Conservation (phyloP, 768 basidiomycete genomes). For the Boletus vermiculosoides region DNA sequence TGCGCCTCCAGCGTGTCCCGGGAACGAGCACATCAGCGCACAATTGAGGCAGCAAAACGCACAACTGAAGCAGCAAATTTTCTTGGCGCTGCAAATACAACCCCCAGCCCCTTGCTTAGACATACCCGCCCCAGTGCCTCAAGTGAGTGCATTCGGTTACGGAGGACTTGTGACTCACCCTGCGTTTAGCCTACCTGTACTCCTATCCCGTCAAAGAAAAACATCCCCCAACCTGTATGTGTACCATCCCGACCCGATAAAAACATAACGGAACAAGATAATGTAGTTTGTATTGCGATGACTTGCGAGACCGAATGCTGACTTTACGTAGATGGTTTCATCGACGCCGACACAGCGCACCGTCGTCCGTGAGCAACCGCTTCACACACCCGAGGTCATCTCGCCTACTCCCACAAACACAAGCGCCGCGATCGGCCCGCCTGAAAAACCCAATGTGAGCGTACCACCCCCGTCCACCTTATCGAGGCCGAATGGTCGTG, state of each 20-base stretch:
- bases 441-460: not conserved
- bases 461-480: constrained; percentile 15
- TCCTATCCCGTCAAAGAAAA: not conserved
- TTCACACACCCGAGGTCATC: not conserved
- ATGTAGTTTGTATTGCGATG: constrained; percentile 1
- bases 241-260: not conserved
- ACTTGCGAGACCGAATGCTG: not conserved
- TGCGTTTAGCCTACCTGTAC: not conserved
- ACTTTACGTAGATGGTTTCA: constrained; percentile 6
- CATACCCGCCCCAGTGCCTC: not conserved
- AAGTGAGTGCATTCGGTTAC: not conserved
- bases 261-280: not conserved
- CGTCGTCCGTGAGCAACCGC: not conserved
- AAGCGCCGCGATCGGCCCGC: not conserved
- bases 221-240: not conserved
- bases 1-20: not conserved
- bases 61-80: constrained; percentile 2
- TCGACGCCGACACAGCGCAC: constrained; percentile 2
- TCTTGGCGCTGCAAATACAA: not conserved
- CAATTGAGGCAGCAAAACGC: too few species aligned
- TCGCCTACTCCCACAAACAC: not conserved
- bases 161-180: not conserved
- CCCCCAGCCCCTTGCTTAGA: not conserved
- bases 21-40: not conserved
- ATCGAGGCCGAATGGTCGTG: not conserved